A percentile compares a stretch with the other conserved stretches of the same genome.
These are phyloP conservation scores for Chalara sp. DNA, from an alignment of 2,329 filamentous ascomycete genomes.

Conservation along the genomic window DNA sequence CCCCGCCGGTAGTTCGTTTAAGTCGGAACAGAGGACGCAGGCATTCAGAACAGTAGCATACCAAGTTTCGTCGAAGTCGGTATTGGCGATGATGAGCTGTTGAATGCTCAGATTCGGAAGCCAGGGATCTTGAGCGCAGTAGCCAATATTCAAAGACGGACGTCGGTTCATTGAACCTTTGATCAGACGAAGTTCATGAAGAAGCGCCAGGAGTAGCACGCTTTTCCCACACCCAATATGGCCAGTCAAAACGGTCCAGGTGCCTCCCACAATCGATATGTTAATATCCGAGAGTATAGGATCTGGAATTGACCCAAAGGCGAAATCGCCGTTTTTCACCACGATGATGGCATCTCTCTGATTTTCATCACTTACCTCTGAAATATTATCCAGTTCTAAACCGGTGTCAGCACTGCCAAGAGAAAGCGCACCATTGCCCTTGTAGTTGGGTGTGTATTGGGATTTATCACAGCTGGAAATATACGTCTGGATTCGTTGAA, in stretches of 20 bases:
- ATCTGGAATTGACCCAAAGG: background rate
- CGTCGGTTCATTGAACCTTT: background rate
- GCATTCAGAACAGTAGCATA: slow-evolving; percentile 14
- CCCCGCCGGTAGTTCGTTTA: slow-evolving; percentile 16
- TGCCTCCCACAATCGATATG: background rate
- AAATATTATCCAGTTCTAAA: background rate
- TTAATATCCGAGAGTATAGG: background rate
- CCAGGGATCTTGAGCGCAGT: slow-evolving; percentile 38
- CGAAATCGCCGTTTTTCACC: background rate
- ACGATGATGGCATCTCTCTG: background rate
- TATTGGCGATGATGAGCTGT: slow-evolving; percentile 30
- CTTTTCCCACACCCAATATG: slow-evolving; percentile 23
- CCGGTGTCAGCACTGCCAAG: background rate
- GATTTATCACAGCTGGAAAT: background rate
- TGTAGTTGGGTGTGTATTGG: background rate
- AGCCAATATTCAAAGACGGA: slow-evolving; percentile 23
- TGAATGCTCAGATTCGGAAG: slow-evolving; percentile 33
- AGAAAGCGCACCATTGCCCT: too few relatives aligned
- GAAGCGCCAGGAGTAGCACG: slow-evolving; percentile 13
- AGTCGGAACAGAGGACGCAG: slow-evolving; percentile 12
- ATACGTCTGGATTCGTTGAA: background rate
- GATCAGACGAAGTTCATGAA: slow-evolving; percentile 8
- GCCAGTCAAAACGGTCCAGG: slow-evolving; percentile 16
- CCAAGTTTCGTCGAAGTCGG: slow-evolving; percentile 17
- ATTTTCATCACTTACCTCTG: background rate